Base-by-base conservation (phyloP, 2,329 filamentous ascomycete species). In the Nothopassalora personata region DNA sequence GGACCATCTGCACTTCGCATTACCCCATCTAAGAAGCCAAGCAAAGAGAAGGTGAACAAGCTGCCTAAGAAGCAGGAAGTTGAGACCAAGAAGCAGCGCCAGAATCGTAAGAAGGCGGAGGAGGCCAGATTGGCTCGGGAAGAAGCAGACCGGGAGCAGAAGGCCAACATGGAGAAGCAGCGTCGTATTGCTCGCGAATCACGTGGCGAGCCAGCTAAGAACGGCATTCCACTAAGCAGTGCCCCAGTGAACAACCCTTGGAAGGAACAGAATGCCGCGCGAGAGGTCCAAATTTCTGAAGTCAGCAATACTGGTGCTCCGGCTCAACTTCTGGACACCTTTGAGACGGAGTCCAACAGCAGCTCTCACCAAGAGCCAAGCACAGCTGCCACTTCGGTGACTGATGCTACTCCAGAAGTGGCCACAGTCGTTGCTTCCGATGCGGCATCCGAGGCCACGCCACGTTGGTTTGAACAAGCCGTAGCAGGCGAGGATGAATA, bases 71-170 rank as follows among this genome's bases (percentile, higher is more conserved):
- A 83, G 64, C 86, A 90, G 73, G 81, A 83, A 52, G 83, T 82
- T 18, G 89, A 96, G 80, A 89, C 88, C 19, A 97, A 97, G 87
- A 97, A 97, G 81, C 90, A 96, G 79, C 87, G 91, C 60, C 92
- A 97, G 79, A 94, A 96, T 78, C 85, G 87, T 66, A 86, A 88
- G 79, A 97, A 96, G 85, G 86, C 84, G 39, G 91, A 96, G 76
- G 87, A 86, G 59, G 86, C 86, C 69, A 94, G 90, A 80, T 79
- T 81, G 31, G 81, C 84, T 58, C 86, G 89, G 31, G 87, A 92
- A 71, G 88, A 89, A 67, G 85, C 88, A 0, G 92, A 97, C 77
- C 84, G 86, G 71, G 82, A 89, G 70, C 87, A 92, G 70, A 89
- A 90, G 77, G 78, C 79, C 39, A 80, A 89, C 61, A 80, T 90